These are phyloP conservation scores for Cladophialophora carrionii DNA, from an alignment of 2,329 filamentous ascomycete genomes.

Conservation along the genomic window DNA sequence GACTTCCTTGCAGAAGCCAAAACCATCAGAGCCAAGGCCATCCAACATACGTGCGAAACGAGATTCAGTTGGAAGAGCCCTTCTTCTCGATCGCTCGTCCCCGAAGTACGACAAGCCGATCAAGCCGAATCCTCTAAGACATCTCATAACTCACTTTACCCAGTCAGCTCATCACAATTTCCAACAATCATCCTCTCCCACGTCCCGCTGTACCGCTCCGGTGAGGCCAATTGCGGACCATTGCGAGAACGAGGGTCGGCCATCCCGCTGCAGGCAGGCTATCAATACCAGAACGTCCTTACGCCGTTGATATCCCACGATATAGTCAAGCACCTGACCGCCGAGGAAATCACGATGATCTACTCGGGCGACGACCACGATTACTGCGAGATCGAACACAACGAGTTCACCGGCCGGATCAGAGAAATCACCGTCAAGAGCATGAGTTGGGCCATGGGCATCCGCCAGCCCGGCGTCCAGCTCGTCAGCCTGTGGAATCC, in stretches of 20 bases:
- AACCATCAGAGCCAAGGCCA: conserved; percentile 66
- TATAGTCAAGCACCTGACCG: conserved; percentile 73
- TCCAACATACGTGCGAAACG: conserved; percentile 28
- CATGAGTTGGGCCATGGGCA: conserved; percentile 94
- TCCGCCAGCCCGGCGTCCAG: conserved; percentile 82
- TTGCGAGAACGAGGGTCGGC: conserved; percentile 80
- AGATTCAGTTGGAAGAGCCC: conserved; percentile 25
- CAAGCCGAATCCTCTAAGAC: neutral
- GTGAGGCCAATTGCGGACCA: conserved; percentile 85
- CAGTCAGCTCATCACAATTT: conserved; percentile 49
- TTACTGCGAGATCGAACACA: conserved; percentile 88
- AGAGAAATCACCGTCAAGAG: conserved; percentile 94
- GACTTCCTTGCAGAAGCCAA: conserved; percentile 74
- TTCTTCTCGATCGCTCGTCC: conserved; percentile 8
- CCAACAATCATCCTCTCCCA: conserved; percentile 90
- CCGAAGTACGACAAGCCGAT: conserved; percentile 17
- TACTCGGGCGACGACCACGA: conserved; percentile 98
- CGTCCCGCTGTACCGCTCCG: conserved; percentile 81
- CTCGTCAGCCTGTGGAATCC: conserved; percentile 93
- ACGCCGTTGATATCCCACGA: conserved; percentile 73
- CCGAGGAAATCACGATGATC: conserved; percentile 71
- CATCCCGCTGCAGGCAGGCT: conserved; percentile 75
- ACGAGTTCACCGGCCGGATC: conserved; percentile 63
- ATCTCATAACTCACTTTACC: neutral
- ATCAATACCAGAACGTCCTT: conserved; percentile 97